A percentile compares a stretch with the other conserved stretches of the same genome.
Evolutionary conservation across 176 grass and related monocot species (phyloP).

Genomic region (Oryza meyeriana): DNA sequence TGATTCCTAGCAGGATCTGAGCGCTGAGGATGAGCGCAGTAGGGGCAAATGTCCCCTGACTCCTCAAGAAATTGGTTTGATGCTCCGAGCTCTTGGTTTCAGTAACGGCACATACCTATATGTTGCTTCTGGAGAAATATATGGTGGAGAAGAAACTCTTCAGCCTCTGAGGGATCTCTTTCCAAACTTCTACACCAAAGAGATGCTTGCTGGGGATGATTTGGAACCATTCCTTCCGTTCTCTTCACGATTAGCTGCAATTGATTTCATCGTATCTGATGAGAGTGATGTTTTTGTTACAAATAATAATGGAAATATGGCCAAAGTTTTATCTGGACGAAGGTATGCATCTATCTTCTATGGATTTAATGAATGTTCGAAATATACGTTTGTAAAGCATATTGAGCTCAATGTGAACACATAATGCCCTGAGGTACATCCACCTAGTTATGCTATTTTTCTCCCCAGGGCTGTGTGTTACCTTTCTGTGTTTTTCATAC

Average conservation of each 20-base stretch:
- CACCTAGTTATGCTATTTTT: background rate
- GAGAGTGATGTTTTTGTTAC: slow-evolving; percentile 84
- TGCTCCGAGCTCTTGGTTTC: slow-evolving; percentile 87
- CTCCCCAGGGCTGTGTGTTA: background rate
- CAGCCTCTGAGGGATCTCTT: slow-evolving; percentile 75
- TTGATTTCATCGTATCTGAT: slow-evolving; percentile 88
- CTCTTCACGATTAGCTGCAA: slow-evolving; percentile 79
- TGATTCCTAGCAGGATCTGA: slow-evolving; percentile 68
- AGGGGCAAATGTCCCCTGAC: slow-evolving; percentile 88
- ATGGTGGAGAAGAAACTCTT: slow-evolving; percentile 80
- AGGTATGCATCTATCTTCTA: slow-evolving; percentile 47
- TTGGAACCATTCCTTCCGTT: slow-evolving; percentile 72
- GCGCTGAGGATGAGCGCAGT: slow-evolving; percentile 69
- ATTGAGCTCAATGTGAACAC: background rate
- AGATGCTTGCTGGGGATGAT: slow-evolving; percentile 70
- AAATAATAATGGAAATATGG: slow-evolving; percentile 99
- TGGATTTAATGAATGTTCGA: background rate
- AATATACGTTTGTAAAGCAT: background rate
- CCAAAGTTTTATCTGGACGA: slow-evolving; percentile 83
- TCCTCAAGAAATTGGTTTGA: slow-evolving; percentile 86
- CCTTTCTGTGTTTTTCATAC: background rate
- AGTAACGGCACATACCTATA: slow-evolving; percentile 74
- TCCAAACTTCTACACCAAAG: slow-evolving; percentile 88
- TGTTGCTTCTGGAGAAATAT: slow-evolving; percentile 96
- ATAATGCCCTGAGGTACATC: background rate